Evolutionary conservation across 306 rosid species (phyloP).

Genomic region (Parietaria judaica): DNA sequence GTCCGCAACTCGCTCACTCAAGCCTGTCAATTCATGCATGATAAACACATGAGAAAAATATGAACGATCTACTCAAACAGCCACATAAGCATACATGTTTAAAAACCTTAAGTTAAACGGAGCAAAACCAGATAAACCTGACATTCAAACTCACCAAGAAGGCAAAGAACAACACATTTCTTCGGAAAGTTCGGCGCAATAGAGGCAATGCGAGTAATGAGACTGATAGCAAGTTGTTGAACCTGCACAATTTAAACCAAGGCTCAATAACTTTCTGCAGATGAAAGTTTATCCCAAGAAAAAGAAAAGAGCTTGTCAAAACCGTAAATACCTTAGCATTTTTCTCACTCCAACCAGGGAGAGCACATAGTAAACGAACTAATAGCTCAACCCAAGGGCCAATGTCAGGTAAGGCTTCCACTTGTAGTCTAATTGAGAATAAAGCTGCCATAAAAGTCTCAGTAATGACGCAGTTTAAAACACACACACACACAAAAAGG

Average conservation of each 20-base stretch:
- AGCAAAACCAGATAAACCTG: not conserved
- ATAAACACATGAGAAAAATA: conserved; percentile 1
- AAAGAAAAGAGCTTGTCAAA: conserved; percentile 7
- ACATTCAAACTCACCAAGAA: conserved; percentile 51
- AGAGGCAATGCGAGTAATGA: conserved; percentile 61
- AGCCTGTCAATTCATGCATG: conserved; percentile 39
- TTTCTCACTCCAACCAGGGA: conserved; percentile 99
- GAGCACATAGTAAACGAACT: conserved; percentile 67
- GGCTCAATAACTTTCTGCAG: conserved; percentile 5
- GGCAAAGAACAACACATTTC: conserved; percentile 91
- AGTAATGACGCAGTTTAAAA: not conserved
- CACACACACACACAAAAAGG: too few species aligned
- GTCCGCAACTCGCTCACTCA: conserved; percentile 97
- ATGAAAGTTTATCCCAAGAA: not conserved
- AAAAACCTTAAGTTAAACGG: not conserved
- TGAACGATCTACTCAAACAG: not conserved
- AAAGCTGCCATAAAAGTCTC: conserved; percentile 53
- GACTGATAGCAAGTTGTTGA: conserved; percentile 93
- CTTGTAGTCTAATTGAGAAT: conserved; percentile 73
- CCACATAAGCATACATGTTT: not conserved
- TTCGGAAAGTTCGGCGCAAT: conserved; percentile 73
- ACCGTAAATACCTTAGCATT: conserved; percentile 76
- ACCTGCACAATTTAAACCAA: conserved; percentile 52
- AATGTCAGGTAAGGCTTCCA: conserved; percentile 67
- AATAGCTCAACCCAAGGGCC: conserved; percentile 62